phyloP scores from a whole-genome alignment of 1,284 basidiomycete species.

The Singerocomus rubriflavus region DNA sequence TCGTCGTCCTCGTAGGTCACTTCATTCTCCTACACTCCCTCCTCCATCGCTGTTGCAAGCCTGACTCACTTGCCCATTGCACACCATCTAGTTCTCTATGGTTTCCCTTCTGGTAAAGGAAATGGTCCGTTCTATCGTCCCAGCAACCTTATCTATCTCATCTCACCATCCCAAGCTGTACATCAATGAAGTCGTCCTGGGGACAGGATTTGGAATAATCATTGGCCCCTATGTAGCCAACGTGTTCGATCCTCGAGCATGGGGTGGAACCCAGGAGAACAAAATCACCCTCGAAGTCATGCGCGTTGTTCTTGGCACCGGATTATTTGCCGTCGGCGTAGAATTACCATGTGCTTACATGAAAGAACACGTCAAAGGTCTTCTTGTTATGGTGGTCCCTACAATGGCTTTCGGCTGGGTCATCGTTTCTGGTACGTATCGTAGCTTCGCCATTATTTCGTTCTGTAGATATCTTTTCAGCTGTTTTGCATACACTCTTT shows the following conservation, averaged over 20 bases:
- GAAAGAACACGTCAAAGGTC: slow-evolving; percentile 54
- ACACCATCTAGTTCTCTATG: slow-evolving; percentile 63
- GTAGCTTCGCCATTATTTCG: neutral
- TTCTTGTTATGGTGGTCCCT: slow-evolving; percentile 66
- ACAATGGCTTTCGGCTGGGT: slow-evolving; percentile 81
- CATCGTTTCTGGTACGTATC: slow-evolving; percentile 52
- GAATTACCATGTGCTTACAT: slow-evolving; percentile 70
- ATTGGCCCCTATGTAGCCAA: slow-evolving; percentile 74
- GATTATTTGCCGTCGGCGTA: slow-evolving; percentile 72
- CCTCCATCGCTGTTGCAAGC: neutral
- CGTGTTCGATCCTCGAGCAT: slow-evolving; percentile 78
- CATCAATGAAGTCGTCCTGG: slow-evolving; percentile 91
- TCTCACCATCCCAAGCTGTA: slow-evolving; percentile 51
- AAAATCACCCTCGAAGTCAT: slow-evolving; percentile 76
- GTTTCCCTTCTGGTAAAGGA: slow-evolving; percentile 82
- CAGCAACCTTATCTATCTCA: neutral
- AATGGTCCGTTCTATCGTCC: slow-evolving; percentile 40
- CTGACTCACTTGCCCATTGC: slow-evolving; percentile 1
- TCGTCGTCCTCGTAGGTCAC: slow-evolving; percentile 58
- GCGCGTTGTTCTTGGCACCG: slow-evolving; percentile 66
- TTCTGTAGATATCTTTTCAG: slow-evolving; percentile 27
- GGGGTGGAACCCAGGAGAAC: slow-evolving; percentile 58
- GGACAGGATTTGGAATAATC: slow-evolving; percentile 74
- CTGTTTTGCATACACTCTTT: slow-evolving; percentile 64
- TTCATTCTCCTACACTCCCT: neutral